Evolutionary conservation across 306 rosid genomes (phyloP).

Genomic region (Morella rubra): DNA sequence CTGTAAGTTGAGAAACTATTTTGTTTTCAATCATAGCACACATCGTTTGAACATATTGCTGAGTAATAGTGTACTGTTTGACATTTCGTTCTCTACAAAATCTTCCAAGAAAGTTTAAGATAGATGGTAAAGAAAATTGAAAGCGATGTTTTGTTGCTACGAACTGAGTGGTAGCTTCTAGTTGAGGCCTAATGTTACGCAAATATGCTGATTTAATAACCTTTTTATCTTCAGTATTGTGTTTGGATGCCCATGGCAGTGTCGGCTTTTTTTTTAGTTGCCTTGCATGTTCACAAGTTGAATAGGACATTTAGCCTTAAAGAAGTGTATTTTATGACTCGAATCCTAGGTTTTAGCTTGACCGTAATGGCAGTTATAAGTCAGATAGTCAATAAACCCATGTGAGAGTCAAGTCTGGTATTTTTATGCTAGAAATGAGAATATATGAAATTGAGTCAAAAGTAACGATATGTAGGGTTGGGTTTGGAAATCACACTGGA

Average conservation of each 20-base stretch:
- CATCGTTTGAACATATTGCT: background rate
- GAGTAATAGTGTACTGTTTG: background rate
- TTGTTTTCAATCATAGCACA: background rate
- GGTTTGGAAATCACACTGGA: conserved; percentile 36
- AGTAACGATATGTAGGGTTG: conserved; percentile 36
- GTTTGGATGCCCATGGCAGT: background rate
- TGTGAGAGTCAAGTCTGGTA: background rate
- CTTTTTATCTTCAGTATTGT: background rate
- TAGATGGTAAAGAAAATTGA: background rate
- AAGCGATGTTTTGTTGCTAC: background rate
- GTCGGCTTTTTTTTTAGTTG: too few relatives aligned
- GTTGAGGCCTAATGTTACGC: background rate
- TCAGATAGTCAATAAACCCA: background rate
- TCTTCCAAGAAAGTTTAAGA: background rate
- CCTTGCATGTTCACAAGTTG: background rate
- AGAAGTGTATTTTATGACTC: background rate
- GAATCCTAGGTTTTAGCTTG: background rate
- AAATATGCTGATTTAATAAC: background rate
- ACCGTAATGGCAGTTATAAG: background rate
- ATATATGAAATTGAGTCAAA: background rate
- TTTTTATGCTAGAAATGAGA: background rate
- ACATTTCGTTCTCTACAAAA: background rate
- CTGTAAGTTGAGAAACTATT: background rate
- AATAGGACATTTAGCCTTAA: background rate
- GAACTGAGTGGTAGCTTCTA: background rate